Evolutionary conservation across 2,329 filamentous ascomycete species (phyloP), one percentile per base, ranked within the genome.

Genomic region (Pyricularia pennisetigena): DNA sequence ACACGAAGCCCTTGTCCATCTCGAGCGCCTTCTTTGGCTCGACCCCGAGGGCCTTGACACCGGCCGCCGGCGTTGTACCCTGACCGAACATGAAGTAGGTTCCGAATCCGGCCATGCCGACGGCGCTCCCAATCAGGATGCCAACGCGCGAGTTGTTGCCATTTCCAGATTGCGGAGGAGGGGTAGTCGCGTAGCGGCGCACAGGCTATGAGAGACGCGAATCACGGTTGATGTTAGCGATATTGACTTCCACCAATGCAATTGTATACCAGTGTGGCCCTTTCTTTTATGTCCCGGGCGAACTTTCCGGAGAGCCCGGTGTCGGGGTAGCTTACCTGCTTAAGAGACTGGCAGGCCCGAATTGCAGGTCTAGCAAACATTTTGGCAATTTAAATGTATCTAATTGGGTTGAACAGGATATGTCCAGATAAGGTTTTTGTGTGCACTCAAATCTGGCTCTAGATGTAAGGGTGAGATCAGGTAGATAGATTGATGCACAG

Each of bases 1-100:
- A 88, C 71, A 97, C 79, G 81, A 93, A 98, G 72, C 93, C 94
- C 80, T 97, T 93, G 70, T 97, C 92, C 72, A 94, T 94, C 41
- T 86, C 91, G 78, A 98, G 84, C 63, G 86, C 81, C 77, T 81
- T 80, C 75, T 82, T 80, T 66, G 77, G 76, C 68, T 78, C 78
- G 72, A 84, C 83, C 61, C 79, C 82, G 74, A 88, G 89, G 30
- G 83, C 86, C 76, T 85, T 85, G 68, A 82, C 85, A 16, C 84
- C 78, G 68, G 67, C 32, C 30, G 57, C 68, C 29, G 63, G 66
- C 74, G 80, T 73, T 77, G 82, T 49, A 26, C 65, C 54, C 81
- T 79, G 81, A 79, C 77, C 81, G 73, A 80, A 76, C 71, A 82
- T 79, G 78, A 85, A 88, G 79, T 85, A 89, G 77, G 83, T 84